These are phyloP conservation scores for Hemileia vastatrix DNA, from an alignment of 1,284 basidiomycete species.

Conservation along the genomic window DNA sequence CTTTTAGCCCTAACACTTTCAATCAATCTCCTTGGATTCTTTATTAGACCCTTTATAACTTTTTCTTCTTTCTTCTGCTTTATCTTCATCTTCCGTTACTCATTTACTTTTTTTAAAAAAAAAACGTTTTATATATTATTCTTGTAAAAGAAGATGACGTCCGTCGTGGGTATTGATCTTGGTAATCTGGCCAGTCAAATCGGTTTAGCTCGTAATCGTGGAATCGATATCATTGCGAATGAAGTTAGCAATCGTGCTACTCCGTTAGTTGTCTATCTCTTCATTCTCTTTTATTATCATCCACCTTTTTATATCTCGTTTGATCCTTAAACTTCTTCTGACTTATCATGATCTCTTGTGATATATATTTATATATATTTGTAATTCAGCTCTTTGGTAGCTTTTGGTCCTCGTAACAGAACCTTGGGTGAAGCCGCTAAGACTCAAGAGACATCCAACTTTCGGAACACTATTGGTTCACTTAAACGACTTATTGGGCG, in stretches of 20 bases:
- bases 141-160: no score
- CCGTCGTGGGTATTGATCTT: conserved; percentile 82
- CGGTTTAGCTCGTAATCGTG: conserved; percentile 81
- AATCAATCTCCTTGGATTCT: no score
- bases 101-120: no score
- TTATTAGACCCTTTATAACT: no score
- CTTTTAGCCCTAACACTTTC: no score
- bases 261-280: conserved; percentile 54
- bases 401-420: conserved; percentile 78
- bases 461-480: conserved; percentile 84
- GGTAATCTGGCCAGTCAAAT: conserved; percentile 78
- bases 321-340: background rate
- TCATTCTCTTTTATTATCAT: background rate
- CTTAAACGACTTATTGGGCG: conserved; percentile 80
- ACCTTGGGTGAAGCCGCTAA: conserved; percentile 84
- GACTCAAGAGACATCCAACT: conserved; percentile 94
- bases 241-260: conserved; percentile 90
- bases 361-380: background rate
- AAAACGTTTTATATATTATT: no score
- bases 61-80: no score
- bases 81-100: no score
- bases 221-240: conserved; percentile 90
- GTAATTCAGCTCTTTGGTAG: conserved; percentile 67
- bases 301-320: background rate
- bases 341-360: background rate